A percentile compares a stretch with the other conserved stretches of the same genome.
Conservation (phyloP, 345 rosid species). For the Ailanthus altissimus region DNA sequence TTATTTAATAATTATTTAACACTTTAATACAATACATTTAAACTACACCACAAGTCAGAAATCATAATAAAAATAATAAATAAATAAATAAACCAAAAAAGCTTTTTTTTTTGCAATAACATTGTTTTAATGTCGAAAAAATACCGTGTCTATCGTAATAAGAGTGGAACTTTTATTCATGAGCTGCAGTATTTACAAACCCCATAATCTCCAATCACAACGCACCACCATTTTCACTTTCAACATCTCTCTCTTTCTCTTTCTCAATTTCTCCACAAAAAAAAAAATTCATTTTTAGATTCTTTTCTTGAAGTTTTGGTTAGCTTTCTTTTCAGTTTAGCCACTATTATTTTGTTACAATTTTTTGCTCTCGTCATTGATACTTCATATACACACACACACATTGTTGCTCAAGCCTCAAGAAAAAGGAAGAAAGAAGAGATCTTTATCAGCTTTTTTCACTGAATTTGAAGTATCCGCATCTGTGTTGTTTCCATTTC, state of each 20-base stretch:
- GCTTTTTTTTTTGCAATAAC: not conserved
- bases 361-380: not conserved
- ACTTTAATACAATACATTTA: no score
- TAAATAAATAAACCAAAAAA: no score
- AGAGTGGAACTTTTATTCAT: conserved; percentile 33
- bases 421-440: conserved; percentile 26
- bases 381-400: not conserved
- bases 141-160: conserved; percentile 26
- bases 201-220: conserved; percentile 52
- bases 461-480: conserved; percentile 21
- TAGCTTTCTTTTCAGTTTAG: conserved; percentile 21
- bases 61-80: no score
- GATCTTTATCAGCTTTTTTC: conserved; percentile 27
- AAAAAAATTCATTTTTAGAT: conserved; percentile 31
- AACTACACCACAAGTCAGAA: no score
- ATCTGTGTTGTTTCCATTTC: conserved; percentile 23
- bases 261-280: conserved; percentile 8
- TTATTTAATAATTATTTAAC: no score
- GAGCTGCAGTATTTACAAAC: conserved; percentile 44
- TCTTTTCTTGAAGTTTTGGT: conserved; percentile 36
- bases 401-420: conserved; percentile 27
- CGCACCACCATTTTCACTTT: conserved; percentile 36
- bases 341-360: not conserved
- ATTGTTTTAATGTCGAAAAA: conserved; percentile 15
- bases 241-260: not conserved